Conservation (phyloP, 768 basidiomycete species). For the Termitomyces titanicus region DNA sequence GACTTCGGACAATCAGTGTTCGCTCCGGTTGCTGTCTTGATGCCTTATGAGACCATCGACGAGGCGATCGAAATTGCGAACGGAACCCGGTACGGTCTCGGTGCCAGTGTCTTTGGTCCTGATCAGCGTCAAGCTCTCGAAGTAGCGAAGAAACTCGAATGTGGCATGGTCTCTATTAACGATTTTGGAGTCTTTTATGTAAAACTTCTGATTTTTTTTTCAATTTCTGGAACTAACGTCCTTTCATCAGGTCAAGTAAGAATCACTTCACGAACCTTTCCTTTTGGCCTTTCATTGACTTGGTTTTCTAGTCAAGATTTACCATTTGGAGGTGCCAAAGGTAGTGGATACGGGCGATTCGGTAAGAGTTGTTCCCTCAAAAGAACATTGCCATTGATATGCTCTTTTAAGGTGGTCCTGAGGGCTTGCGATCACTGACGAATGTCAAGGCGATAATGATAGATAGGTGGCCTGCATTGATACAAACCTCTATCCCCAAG, state of each 20-base stretch:
- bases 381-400: constrained; percentile 6
- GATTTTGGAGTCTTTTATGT: constrained; percentile 91
- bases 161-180: constrained; percentile 97
- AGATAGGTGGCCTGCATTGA: constrained; percentile 80
- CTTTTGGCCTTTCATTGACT: not conserved
- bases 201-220: constrained; percentile 21
- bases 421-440: constrained; percentile 86
- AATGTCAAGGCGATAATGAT: constrained; percentile 84
- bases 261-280: not conserved
- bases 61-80: constrained; percentile 90
- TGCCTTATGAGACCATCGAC: constrained; percentile 79
- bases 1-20: constrained; percentile 57
- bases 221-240: not conserved
- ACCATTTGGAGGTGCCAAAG: constrained; percentile 93
- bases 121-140: constrained; percentile 73
- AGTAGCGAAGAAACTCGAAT: constrained; percentile 80
- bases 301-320: constrained; percentile 63
- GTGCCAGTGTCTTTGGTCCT: constrained; percentile 92
- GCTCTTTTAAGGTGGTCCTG: constrained; percentile 70
- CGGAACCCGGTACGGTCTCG: constrained; percentile 83
- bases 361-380: constrained; percentile 39
- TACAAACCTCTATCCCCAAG: constrained; percentile 84
- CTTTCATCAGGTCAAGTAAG: constrained; percentile 66
- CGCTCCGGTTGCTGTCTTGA: constrained; percentile 85
- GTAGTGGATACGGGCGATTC: constrained; percentile 91